A percentile compares a stretch with the other conserved stretches of the same genome.
These are phyloP conservation scores for Rhodosporidiobolus sp. DNA, from an alignment of 768 basidiomycete genomes.

Conservation along the genomic window DNA sequence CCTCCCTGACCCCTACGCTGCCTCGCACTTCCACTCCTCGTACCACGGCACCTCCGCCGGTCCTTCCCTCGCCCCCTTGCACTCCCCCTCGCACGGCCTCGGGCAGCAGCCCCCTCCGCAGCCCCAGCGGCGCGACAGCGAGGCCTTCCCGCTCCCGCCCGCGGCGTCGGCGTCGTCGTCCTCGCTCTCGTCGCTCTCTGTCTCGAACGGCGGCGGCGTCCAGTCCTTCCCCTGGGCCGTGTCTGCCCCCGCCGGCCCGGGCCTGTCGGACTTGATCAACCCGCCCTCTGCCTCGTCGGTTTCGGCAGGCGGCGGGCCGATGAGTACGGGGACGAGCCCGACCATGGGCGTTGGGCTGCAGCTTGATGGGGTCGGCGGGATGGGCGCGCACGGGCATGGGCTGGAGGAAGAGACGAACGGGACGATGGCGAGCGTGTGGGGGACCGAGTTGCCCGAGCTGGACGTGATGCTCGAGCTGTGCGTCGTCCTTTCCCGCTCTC, in stretches of 20 bases:
- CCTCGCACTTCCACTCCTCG: no score
- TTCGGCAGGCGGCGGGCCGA: no score
- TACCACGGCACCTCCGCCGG: no score
- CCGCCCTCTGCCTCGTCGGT: conserved; percentile 10
- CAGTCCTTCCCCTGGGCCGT: conserved; percentile 31
- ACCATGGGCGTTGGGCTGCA: background rate
- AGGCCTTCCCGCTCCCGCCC: conserved; percentile 30
- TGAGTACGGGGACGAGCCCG: background rate
- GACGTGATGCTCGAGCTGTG: conserved; percentile 34
- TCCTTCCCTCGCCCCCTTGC: background rate
- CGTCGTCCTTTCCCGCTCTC: background rate
- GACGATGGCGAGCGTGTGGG: conserved; percentile 1
- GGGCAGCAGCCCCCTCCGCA: background rate
- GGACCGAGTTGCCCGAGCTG: conserved; percentile 19
- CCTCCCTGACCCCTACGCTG: no score
- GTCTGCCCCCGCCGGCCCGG: conserved; percentile 13
- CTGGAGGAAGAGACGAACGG: background rate
- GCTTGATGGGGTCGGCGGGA: background rate
- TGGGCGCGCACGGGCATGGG: background rate
- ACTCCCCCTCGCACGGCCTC: background rate
- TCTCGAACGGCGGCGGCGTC: background rate
- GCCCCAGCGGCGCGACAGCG: conserved; percentile 3
- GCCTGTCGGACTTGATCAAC: conserved; percentile 27
- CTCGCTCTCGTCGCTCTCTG: background rate
- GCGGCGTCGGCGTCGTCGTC: background rate